Conservation (phyloP, 1,284 basidiomycete species). For the Blastosporella zonata region DNA sequence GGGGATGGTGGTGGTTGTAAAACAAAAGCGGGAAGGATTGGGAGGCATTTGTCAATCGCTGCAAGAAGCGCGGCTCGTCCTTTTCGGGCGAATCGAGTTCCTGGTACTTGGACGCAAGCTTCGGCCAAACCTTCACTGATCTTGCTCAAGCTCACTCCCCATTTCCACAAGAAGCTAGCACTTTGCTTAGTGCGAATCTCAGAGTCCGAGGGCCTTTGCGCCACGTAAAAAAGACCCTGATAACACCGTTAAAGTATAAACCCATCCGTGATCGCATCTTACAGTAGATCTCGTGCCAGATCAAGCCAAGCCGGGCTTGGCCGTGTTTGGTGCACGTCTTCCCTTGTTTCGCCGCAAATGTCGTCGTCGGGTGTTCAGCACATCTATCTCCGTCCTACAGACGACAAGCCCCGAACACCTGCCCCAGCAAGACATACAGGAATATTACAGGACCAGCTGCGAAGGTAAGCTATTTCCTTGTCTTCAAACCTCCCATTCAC, state of each 20-base stretch:
- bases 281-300: conserved; percentile 12
- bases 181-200: conserved; percentile 9
- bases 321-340: conserved; percentile 8
- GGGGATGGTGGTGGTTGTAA: conserved; percentile 35
- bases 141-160: conserved; percentile 12
- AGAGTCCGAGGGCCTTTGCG: conserved; percentile 4
- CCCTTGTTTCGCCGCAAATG: conserved; percentile 21
- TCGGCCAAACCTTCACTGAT: conserved; percentile 13
- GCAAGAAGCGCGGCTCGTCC: conserved; percentile 35
- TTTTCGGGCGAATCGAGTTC: conserved; percentile 17
- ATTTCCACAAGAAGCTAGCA: conserved; percentile 7
- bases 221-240: conserved; percentile 13
- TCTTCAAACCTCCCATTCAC: conserved; percentile 9
- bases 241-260: neutral
- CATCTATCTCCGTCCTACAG: conserved; percentile 56
- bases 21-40: conserved; percentile 31
- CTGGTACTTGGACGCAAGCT: conserved; percentile 15
- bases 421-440: conserved; percentile 51
- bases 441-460: conserved; percentile 73
- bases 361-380: conserved; percentile 38
- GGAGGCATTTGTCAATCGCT: conserved; percentile 37
- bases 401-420: conserved; percentile 32
- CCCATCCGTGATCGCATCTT: conserved; percentile 14
- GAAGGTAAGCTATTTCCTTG: conserved; percentile 43
- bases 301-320: conserved; percentile 9